Evolutionary conservation across 345 rosid species (phyloP).

Genomic region (Bruguiera sexangula): DNA sequence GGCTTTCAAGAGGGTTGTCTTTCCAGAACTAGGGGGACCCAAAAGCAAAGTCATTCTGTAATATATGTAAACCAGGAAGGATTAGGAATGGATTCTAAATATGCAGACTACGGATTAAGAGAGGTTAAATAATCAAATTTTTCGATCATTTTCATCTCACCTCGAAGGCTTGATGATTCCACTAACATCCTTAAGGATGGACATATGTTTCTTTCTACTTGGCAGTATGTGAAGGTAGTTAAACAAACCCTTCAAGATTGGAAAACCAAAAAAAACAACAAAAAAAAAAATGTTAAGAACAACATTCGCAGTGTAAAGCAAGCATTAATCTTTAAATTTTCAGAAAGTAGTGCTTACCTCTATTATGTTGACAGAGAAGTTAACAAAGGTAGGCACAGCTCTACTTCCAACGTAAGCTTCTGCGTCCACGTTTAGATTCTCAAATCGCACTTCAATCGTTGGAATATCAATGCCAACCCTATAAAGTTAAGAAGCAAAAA

Average conservation of each 20-base stretch:
- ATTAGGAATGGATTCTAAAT: background rate
- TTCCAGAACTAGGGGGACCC: slow-evolving; percentile 85
- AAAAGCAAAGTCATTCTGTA: slow-evolving; percentile 65
- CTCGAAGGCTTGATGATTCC: slow-evolving; percentile 65
- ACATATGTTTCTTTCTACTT: slow-evolving; percentile 28
- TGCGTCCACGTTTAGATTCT: slow-evolving; percentile 45
- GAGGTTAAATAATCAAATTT: background rate
- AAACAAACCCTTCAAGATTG: slow-evolving; percentile 14
- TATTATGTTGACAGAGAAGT: slow-evolving; percentile 34
- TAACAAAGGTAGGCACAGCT: slow-evolving; percentile 58
- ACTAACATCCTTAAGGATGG: slow-evolving; percentile 54
- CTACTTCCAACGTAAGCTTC: slow-evolving; percentile 59
- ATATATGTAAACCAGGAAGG: background rate
- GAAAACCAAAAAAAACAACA: background rate
- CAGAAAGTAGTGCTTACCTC: slow-evolving; percentile 38
- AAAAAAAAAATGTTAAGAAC: background rate
- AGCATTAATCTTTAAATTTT: too few relatives aligned
- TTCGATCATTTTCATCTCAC: slow-evolving; percentile 20
- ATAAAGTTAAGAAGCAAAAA: background rate
- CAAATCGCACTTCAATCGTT: slow-evolving; percentile 47
- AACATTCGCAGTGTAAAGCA: background rate
- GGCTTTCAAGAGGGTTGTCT: slow-evolving; percentile 70
- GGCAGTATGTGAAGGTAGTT: slow-evolving; percentile 5
- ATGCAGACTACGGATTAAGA: too few relatives aligned
- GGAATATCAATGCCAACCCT: slow-evolving; percentile 55